These are phyloP conservation scores for Raphanus sativus DNA, from an alignment of 345 rosid species.

Conservation along the genomic window DNA sequence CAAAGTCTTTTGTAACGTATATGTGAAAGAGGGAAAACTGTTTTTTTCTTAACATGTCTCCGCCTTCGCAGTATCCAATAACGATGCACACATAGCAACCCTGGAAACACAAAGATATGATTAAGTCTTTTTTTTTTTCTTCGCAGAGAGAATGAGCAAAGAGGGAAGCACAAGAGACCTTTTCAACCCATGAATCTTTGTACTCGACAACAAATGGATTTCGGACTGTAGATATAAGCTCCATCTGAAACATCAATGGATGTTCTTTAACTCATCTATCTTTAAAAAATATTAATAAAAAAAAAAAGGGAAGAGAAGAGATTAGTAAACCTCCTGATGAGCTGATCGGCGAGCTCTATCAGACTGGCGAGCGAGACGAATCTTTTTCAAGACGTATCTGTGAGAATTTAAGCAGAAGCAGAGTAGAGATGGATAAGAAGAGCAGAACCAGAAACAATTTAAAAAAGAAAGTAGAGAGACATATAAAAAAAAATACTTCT, in stretches of 20 bases:
- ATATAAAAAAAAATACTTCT: constrained; percentile 43
- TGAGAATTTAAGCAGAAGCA: constrained; percentile 4
- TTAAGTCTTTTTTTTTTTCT: neutral
- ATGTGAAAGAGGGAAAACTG: neutral
- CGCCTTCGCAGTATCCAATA: constrained; percentile 93
- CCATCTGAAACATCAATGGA: constrained; percentile 61
- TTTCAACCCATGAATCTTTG: constrained; percentile 99
- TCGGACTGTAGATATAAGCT: constrained; percentile 78
- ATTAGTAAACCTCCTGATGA: constrained; percentile 69
- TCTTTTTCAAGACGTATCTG: constrained; percentile 93
- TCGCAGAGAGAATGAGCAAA: neutral
- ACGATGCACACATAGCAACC: constrained; percentile 97
- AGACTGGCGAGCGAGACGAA: constrained; percentile 93
- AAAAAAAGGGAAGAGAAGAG: neutral
- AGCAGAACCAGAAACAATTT: neutral
- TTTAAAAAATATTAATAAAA: neutral
- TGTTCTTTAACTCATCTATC: neutral
- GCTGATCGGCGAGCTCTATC: constrained; percentile 94
- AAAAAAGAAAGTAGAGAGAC: neutral
- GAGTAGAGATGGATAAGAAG: neutral
- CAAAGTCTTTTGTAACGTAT: neutral
- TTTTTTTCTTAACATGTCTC: constrained; percentile 77
- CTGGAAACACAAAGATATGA: constrained; percentile 41
- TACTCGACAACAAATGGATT: constrained; percentile 93
- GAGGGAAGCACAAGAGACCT: constrained; percentile 43